Conservation (phyloP, 495 filamentous ascomycete genomes). For the Penicillium canariense region DNA sequence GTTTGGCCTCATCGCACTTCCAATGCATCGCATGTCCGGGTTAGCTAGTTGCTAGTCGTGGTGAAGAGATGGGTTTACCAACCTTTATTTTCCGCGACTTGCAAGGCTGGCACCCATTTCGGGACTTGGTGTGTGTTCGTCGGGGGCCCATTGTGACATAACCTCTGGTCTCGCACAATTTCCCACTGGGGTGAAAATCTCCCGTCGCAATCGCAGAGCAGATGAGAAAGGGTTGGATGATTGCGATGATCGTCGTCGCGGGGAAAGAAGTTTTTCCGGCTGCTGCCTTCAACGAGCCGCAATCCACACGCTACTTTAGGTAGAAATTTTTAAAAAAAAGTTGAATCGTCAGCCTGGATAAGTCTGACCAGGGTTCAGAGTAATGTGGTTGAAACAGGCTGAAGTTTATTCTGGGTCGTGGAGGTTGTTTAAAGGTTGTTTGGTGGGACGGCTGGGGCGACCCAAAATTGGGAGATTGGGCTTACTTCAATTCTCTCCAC, state of each 20-base stretch:
- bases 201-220: neutral
- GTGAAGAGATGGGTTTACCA: neutral
- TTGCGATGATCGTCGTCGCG: neutral
- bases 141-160: neutral
- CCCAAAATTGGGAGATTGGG: no score
- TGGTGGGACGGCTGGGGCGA: neutral
- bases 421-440: slow-evolving; percentile 3
- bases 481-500: neutral
- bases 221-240: neutral
- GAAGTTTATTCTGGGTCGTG: neutral
- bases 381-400: neutral
- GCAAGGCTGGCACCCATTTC: slow-evolving; percentile 12
- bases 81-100: slow-evolving; percentile 14
- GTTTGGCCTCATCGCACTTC: slow-evolving; percentile 16
- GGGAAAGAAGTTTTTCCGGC: neutral
- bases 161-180: neutral
- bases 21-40: neutral
- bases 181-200: neutral
- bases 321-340: neutral
- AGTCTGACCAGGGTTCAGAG: neutral
- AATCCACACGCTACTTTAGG: neutral
- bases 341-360: neutral
- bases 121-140: slow-evolving; percentile 11
- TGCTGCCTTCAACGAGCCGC: neutral
- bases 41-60: neutral